Base-by-base conservation (phyloP, 805 yeast genomes). In the Sugiyamaella lignohabitans region DNA sequence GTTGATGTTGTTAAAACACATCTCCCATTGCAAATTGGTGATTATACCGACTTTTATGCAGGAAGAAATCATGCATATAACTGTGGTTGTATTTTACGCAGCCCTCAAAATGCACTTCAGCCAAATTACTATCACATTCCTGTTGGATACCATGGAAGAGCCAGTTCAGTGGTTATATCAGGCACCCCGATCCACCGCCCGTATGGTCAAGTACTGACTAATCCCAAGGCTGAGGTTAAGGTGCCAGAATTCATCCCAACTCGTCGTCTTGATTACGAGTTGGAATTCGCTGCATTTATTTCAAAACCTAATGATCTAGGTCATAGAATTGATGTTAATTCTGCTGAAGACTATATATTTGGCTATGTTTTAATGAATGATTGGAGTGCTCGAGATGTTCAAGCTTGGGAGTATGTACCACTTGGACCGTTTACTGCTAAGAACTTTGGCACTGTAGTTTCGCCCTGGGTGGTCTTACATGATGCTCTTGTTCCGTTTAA, bases 341-440 rank as follows among this genome's bases (percentile, higher is more conserved):
- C 51, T 6, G 59, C 60, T 6, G 45, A 46, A 16, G 43, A 57
- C 3, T 48, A 55, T 36, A 53, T 57, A 8, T 57, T 57, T 43
- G 61, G 61, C 2, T 57, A 47, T 34, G 61, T 57, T 14, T 21
- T 57, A 14, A 46, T 57, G 55, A 57, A 57, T 41, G 61, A 57
- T 37, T 57, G 60, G 60, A 38, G 43, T 38, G 46, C 61, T 3
- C 37, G 61, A 36, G 61, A 57, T 30, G 42, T 57, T 24, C 61
- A 57, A 39, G 55, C 58, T 3, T 57, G 60, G 60, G 61, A 57
- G 27, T 55, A 53, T 24, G 56, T 55, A 6, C 61, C 61, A 3
- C 53, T 57, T 5, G 61, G 61, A 1, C 61, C 61, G 2, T 57
- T 57, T 42, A 42, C 55, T 11, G 53, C 57, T 2, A 57, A 57